phyloP scores from a whole-genome alignment of 352 stramenopile species.

The Pythium angustatum region DNA sequence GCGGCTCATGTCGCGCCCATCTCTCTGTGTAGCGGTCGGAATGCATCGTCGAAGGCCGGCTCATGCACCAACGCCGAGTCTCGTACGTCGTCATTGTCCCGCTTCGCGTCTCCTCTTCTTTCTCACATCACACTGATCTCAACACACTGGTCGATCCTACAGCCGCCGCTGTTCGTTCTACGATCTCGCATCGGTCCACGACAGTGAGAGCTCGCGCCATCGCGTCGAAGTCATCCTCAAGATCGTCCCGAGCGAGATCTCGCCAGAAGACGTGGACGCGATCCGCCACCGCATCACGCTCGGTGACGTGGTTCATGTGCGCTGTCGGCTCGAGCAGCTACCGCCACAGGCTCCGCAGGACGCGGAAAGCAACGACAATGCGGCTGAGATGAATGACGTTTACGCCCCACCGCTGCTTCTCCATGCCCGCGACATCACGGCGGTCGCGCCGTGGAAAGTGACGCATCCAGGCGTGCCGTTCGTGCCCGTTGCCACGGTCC shows the following conservation, averaged over 20 bases:
- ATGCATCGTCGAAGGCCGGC: constrained; percentile 62
- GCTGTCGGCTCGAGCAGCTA: constrained; percentile 58
- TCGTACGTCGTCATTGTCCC: constrained; percentile 37
- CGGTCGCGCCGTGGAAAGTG: constrained; percentile 52
- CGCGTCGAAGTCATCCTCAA: constrained; percentile 80
- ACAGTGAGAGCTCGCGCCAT: constrained; percentile 24
- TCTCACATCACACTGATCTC: not conserved
- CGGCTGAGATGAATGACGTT: no score
- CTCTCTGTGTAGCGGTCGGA: constrained; percentile 21
- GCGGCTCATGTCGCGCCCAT: not conserved
- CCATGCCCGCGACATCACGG: constrained; percentile 23
- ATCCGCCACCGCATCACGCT: constrained; percentile 66
- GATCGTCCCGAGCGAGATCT: constrained; percentile 67
- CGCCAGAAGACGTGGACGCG: constrained; percentile 57
- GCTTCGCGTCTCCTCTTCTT: not conserved
- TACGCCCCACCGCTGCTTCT: constrained; percentile 21
- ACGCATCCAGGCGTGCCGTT: constrained; percentile 52
- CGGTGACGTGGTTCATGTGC: constrained; percentile 65
- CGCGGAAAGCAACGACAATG: not conserved
- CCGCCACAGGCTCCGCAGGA: not conserved
- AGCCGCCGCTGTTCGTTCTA: constrained; percentile 80
- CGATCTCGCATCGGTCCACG: constrained; percentile 50
- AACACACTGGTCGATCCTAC: not conserved
- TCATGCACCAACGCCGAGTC: constrained; percentile 76
- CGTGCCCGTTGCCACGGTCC: constrained; percentile 51